phyloP scores from a whole-genome alignment of 176 grass and related monocot genomes.

The Lolium rigidum region DNA sequence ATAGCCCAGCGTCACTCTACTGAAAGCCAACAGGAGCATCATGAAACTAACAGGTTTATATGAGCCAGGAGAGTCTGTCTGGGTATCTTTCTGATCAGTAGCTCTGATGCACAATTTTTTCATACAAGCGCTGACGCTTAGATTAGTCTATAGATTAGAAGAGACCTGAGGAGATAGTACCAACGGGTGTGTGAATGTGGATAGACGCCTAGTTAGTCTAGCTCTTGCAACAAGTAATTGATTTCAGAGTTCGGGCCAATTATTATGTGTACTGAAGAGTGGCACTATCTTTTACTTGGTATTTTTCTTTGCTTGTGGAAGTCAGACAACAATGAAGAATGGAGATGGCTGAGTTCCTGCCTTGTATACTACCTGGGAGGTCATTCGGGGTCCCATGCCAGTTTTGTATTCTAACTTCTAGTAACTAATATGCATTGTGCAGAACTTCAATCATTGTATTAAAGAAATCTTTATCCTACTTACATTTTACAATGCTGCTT shows the following conservation, averaged over 20 bases:
- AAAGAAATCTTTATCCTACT: conserved; percentile 59
- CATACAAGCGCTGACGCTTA: background rate
- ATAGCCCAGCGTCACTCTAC: too few species aligned
- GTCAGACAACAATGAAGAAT: conserved; percentile 78
- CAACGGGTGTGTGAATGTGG: background rate
- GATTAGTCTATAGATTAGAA: background rate
- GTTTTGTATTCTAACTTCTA: conserved; percentile 20
- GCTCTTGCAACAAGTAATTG: background rate
- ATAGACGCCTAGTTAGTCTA: background rate
- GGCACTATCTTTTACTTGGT: conserved; percentile 5
- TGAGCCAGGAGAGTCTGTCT: background rate
- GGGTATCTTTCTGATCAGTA: background rate
- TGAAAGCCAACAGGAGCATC: too few species aligned
- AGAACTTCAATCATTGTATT: background rate
- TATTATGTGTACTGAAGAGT: background rate
- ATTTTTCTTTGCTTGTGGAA: conserved; percentile 26
- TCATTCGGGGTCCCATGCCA: conserved; percentile 63
- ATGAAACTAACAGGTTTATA: background rate
- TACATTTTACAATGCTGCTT: conserved; percentile 50
- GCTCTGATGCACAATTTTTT: background rate
- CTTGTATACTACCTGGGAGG: background rate
- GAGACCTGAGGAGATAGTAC: background rate
- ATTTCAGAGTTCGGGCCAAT: background rate
- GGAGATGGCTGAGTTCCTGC: conserved; percentile 40
- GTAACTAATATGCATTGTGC: background rate